Evolutionary conservation across 352 stramenopile species (phyloP), one percentile per base, ranked within the genome.

Genomic region (Plasmopara halstedii): DNA sequence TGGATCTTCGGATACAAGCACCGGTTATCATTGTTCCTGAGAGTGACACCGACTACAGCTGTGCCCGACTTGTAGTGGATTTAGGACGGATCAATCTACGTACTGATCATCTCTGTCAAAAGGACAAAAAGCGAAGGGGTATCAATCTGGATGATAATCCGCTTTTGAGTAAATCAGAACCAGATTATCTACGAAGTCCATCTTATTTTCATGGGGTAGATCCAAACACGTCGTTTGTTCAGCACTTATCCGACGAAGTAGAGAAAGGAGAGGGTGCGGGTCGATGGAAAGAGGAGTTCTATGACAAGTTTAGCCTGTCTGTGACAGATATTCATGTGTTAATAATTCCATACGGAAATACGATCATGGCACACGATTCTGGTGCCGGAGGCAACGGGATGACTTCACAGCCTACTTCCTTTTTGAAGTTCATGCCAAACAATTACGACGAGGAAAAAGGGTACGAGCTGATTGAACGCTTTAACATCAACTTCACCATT

Each of bases 251-350:
- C 35, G 83, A 94, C 55, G 83, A 94, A 60, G 78, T 76, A 2
- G 83, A 94, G 38, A 76, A 67, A 54, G 83, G 81, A 18, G 78
- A 94, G 60, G 77, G 78, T 0, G 78, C 80, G 6, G 85, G 90
- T 52, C 83, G 78, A 15, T 94, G 83, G 83, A 94, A 94, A 41
- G 83, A 94, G 56, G 83, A 92, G 36, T 94, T 94, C 43, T 94
- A 94, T 50, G 83, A 94, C 64, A 94, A 92, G 56, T 94, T 94
- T 53, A 85, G 70, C 18, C 60, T 92, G 17, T 80, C 76, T 4
- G 53, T 94, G 33, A 80, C 76, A 23, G 91, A 94, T 46, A 65
- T 94, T 42, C 76, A 94, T 44, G 72, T 92, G 7, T 62, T 92
- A 0, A 48, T 94, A 37, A 71, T 94, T 34, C 83, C 83, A 17